Conservation (phyloP, 1,284 basidiomycete species). For the Phellopilus nigrolimitatus region DNA sequence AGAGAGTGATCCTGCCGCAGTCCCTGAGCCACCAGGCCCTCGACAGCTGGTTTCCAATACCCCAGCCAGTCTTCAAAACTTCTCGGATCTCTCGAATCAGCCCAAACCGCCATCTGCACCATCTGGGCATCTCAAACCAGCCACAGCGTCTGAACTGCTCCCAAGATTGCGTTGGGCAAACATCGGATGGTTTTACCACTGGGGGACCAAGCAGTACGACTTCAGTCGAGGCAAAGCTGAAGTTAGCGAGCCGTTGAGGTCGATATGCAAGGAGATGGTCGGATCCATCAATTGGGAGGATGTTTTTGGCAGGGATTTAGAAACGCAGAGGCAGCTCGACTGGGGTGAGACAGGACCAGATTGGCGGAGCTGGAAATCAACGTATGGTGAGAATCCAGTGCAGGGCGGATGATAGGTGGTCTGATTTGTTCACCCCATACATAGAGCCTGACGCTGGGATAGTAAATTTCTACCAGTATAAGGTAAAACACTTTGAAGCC, state of each 20-base stretch:
- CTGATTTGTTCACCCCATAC: slow-evolving; percentile 1
- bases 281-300: slow-evolving; percentile 59
- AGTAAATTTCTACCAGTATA: slow-evolving; percentile 86
- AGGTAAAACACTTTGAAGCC: slow-evolving; percentile 32
- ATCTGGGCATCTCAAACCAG: slow-evolving; percentile 47
- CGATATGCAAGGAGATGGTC: slow-evolving; percentile 62
- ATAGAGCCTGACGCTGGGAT: slow-evolving; percentile 89
- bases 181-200: slow-evolving; percentile 89
- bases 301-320: slow-evolving; percentile 42
- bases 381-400: slow-evolving; percentile 55
- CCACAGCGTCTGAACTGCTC: slow-evolving; percentile 49
- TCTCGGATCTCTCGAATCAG: slow-evolving; percentile 39
- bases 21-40: slow-evolving; percentile 41
- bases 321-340: slow-evolving; percentile 28
- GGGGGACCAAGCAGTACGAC: slow-evolving; percentile 90
- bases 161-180: slow-evolving; percentile 85
- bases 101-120: slow-evolving; percentile 57
- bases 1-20: slow-evolving; percentile 22
- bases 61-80: slow-evolving; percentile 49
- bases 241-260: slow-evolving; percentile 51
- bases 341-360: slow-evolving; percentile 53
- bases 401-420: too few species aligned
- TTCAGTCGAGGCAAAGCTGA: slow-evolving; percentile 63
- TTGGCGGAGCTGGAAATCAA: slow-evolving; percentile 68
- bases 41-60: slow-evolving; percentile 65